A percentile compares a stretch with the other conserved stretches of the same genome.
Evolutionary conservation across 2,329 filamentous ascomycete genomes (phyloP).

Genomic region (Colletotrichum sp.): DNA sequence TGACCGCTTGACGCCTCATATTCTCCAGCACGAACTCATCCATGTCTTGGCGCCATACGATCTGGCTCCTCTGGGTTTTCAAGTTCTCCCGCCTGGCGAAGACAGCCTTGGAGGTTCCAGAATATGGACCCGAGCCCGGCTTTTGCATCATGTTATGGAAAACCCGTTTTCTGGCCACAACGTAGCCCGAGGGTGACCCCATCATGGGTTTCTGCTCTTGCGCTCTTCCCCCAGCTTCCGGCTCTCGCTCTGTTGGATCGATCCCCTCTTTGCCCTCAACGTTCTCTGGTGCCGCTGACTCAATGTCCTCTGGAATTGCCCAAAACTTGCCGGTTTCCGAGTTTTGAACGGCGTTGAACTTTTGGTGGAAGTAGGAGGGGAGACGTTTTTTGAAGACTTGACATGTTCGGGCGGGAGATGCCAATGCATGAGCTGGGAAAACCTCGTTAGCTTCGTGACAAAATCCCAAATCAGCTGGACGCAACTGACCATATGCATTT

Average conservation of each 20-base stretch:
- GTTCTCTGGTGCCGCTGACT: neutral
- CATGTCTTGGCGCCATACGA: constrained; percentile 62
- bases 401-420: constrained; percentile 64
- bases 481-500: constrained; percentile 65
- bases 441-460: neutral
- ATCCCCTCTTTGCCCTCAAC: too few species aligned
- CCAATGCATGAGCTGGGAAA: constrained; percentile 62
- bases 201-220: neutral
- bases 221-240: neutral
- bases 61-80: constrained; percentile 4
- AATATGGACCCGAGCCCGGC: neutral
- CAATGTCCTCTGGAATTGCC: constrained; percentile 53
- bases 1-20: constrained; percentile 51
- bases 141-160: constrained; percentile 25
- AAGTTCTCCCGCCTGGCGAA: neutral
- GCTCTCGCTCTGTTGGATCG: neutral
- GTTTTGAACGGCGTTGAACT: constrained; percentile 61
- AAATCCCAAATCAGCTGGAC: neutral
- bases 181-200: neutral
- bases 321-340: constrained; percentile 58
- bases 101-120: constrained; percentile 3
- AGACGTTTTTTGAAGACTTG: constrained; percentile 50
- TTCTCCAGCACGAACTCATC: constrained; percentile 53
- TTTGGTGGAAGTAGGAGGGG: constrained; percentile 67
- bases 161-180: constrained; percentile 18